These are phyloP conservation scores for Solanum dulcamara DNA, from an alignment of 257 asterid genomes.

Conservation along the genomic window DNA sequence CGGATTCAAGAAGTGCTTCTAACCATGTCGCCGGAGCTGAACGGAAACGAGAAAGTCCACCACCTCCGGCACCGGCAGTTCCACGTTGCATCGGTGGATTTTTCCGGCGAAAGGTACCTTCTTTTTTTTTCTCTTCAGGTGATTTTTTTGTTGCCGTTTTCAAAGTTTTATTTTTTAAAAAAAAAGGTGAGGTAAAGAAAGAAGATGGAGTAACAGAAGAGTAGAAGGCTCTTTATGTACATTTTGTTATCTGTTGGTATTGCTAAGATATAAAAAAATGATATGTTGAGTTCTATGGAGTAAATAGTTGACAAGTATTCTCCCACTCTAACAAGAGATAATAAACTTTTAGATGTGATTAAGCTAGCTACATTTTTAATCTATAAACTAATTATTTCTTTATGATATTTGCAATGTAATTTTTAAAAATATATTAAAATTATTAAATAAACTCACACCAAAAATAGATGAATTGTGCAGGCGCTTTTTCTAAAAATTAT, in stretches of 20 bases:
- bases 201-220: background rate
- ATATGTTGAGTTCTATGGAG: background rate
- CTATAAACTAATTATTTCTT: too few species aligned
- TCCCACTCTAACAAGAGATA: too few species aligned
- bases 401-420: background rate
- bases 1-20: slow-evolving; percentile 81
- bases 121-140: background rate
- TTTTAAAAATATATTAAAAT: background rate
- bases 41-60: slow-evolving; percentile 48
- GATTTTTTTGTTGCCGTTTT: background rate
- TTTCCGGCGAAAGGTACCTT: background rate
- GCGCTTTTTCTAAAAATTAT: too few species aligned
- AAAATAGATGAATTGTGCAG: too few species aligned
- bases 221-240: background rate
- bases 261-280: background rate
- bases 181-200: background rate
- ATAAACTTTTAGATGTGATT: too few species aligned
- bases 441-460: too few species aligned
- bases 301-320: background rate
- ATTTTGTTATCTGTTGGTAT: background rate
- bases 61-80: slow-evolving; percentile 20
- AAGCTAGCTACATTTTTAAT: too few species aligned
- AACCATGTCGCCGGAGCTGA: slow-evolving; percentile 95
- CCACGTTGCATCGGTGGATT: slow-evolving; percentile 57
- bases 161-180: background rate